Evolutionary conservation across 768 basidiomycete genomes (phyloP).

Genomic region (Hydnum rufescens): DNA sequence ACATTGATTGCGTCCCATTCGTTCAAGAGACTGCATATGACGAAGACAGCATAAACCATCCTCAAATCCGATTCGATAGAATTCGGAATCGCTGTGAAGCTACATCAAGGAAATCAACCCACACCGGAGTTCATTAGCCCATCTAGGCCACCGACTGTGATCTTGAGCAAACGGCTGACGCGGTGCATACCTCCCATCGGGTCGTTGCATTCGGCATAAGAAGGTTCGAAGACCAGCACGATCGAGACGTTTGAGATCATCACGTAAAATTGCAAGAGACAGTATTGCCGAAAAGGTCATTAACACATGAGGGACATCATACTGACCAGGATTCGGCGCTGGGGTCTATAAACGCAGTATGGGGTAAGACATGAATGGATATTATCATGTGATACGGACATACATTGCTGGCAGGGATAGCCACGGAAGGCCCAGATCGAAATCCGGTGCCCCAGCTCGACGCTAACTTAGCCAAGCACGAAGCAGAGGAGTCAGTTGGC

Average conservation of each 20-base stretch:
- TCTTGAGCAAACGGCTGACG: neutral
- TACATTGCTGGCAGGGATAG: conserved; percentile 15
- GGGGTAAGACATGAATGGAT: conserved; percentile 1
- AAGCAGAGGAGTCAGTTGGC: conserved; percentile 2
- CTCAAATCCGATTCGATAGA: conserved; percentile 55
- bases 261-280: conserved; percentile 67
- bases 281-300: conserved; percentile 88
- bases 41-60: conserved; percentile 74
- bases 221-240: conserved; percentile 45
- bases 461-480: neutral
- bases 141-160: neutral
- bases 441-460: conserved; percentile 37
- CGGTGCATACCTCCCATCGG: conserved; percentile 56
- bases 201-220: conserved; percentile 48
- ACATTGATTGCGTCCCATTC: conserved; percentile 64
- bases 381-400: conserved; percentile 9
- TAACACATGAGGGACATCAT: conserved; percentile 65
- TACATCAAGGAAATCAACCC: conserved; percentile 14
- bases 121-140: neutral
- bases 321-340: conserved; percentile 17
- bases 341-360: neutral
- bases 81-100: conserved; percentile 11
- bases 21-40: conserved; percentile 54
- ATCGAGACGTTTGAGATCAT: conserved; percentile 57
- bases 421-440: conserved; percentile 56